Conservation (phyloP, 164 flowering plant species). For the Chloranthus sessilifolius region DNA sequence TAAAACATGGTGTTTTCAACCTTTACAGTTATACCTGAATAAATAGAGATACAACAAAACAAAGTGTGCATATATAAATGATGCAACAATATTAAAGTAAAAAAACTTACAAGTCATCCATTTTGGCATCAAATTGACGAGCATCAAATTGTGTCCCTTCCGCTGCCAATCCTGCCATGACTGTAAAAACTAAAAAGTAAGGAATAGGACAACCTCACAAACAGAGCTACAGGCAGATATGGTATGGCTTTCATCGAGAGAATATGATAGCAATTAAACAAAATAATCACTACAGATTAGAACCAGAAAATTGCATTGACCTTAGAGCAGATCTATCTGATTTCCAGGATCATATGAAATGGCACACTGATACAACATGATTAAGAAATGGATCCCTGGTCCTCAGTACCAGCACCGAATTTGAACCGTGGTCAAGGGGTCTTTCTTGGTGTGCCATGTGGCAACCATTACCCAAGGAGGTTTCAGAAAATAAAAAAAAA, state of each 20-base stretch:
- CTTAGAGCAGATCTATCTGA: background rate
- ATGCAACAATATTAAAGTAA: background rate
- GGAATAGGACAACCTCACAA: background rate
- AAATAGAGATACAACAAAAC: background rate
- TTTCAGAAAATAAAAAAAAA: too few species aligned
- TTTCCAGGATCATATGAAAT: too few species aligned
- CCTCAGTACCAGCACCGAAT: too few species aligned
- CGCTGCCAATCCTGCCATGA: slow-evolving; percentile 18
- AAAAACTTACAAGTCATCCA: slow-evolving; percentile 44
- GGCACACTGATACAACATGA: too few species aligned
- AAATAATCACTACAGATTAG: background rate
- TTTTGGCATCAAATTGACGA: slow-evolving; percentile 50
- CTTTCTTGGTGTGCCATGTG: too few species aligned
- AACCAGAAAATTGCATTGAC: background rate
- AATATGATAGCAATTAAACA: background rate
- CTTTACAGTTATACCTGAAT: background rate
- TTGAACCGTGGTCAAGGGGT: too few species aligned
- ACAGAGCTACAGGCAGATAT: background rate
- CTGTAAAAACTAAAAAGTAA: slow-evolving; percentile 9
- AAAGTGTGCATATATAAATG: background rate
- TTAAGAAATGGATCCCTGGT: too few species aligned
- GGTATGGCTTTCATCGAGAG: background rate
- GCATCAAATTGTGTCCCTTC: slow-evolving; percentile 65
- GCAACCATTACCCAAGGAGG: too few species aligned
- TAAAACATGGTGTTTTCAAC: background rate